A percentile compares a stretch with the other conserved stretches of the same genome.
These are phyloP conservation scores for Dovyalis caffra DNA, from an alignment of 345 rosid species.

Conservation along the genomic window DNA sequence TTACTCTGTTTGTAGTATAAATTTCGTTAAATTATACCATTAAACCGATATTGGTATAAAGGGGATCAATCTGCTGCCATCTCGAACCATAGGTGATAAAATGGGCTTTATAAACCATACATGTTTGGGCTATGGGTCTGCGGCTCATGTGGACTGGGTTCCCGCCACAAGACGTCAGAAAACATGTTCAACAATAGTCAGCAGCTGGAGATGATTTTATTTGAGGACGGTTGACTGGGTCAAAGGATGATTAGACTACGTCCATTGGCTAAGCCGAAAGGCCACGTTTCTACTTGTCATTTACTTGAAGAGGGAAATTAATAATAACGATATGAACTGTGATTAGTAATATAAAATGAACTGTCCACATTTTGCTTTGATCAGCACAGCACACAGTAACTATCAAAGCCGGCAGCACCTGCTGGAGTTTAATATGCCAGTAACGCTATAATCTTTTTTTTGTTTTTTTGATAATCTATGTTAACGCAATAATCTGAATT, in stretches of 20 bases:
- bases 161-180: slow-evolving; percentile 4
- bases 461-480: neutral
- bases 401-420: slow-evolving; percentile 31
- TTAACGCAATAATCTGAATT: neutral
- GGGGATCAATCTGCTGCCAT: too few species aligned
- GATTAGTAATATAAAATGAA: neutral
- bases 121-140: neutral
- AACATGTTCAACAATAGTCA: neutral
- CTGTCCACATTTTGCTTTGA: slow-evolving; percentile 24
- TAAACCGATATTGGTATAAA: too few species aligned
- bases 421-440: slow-evolving; percentile 17
- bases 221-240: neutral
- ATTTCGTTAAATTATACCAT: too few species aligned
- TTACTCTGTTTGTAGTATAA: too few species aligned
- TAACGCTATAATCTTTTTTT: neutral
- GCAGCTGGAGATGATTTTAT: neutral
- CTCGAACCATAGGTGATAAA: too few species aligned
- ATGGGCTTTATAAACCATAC: neutral
- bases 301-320: neutral
- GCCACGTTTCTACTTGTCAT: neutral
- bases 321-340: neutral
- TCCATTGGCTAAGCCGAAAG: neutral
- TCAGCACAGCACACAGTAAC: slow-evolving; percentile 26
- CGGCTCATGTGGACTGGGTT: neutral
- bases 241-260: neutral